Conservation (phyloP, 1,284 basidiomycete species). For the Apiotrichum brassicae region DNA sequence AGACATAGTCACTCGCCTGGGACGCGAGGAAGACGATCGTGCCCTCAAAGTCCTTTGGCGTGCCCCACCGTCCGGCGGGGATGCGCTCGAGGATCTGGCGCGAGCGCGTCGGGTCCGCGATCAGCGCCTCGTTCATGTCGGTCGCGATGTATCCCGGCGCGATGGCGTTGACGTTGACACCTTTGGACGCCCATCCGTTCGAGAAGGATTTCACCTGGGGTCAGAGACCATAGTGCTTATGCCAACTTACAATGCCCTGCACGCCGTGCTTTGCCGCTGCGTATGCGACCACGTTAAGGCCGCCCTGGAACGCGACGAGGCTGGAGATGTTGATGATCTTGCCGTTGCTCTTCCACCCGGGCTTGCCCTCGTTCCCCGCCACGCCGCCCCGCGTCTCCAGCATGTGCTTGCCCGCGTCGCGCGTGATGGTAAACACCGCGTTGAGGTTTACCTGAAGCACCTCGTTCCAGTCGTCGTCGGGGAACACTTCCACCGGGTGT, state of each 20-base stretch:
- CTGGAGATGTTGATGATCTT: conserved; percentile 51
- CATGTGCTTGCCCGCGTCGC: conserved; percentile 49
- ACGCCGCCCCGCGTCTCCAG: conserved; percentile 45
- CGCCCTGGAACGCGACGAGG: conserved; percentile 53
- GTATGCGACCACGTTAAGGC: conserved; percentile 79
- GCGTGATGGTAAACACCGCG: conserved; percentile 48
- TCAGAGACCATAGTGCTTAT: conserved; percentile 8
- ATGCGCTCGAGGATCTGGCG: conserved; percentile 89
- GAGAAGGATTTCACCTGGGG: conserved; percentile 47
- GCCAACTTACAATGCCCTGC: conserved; percentile 56
- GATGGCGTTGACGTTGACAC: conserved; percentile 81
- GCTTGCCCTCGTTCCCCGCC: conserved; percentile 26
- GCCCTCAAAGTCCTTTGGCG: conserved; percentile 81
- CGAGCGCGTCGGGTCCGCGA: conserved; percentile 48
- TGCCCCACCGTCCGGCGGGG: conserved; percentile 85
- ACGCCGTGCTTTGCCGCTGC: conserved; percentile 82
- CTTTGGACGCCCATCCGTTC: conserved; percentile 69
- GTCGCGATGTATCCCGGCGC: conserved; percentile 89
- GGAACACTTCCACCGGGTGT: conserved; percentile 72
- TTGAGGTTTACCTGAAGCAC: conserved; percentile 54
- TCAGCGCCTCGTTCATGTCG: conserved; percentile 53
- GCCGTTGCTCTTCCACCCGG: conserved; percentile 27
- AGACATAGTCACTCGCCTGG: conserved; percentile 78
- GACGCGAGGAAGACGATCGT: conserved; percentile 85
- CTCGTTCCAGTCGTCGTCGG: conserved; percentile 83